phyloP scores from a whole-genome alignment of 495 filamentous ascomycete species.

The Trypethelium eluteriae region DNA sequence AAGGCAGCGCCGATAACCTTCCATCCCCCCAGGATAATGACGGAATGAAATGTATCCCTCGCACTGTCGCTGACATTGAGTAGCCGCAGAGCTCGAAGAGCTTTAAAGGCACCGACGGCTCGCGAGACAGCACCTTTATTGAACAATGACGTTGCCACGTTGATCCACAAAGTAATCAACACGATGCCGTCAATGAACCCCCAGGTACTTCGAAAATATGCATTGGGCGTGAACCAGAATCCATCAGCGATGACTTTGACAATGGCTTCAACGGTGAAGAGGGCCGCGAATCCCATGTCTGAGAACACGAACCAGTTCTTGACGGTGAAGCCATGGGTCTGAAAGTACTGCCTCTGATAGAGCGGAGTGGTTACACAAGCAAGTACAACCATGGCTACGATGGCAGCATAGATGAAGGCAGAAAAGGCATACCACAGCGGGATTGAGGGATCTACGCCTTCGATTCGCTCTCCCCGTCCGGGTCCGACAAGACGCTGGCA shows the following conservation, averaged over 20 bases:
- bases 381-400: slow-evolving; percentile 92
- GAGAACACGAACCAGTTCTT: slow-evolving; percentile 90
- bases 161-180: slow-evolving; percentile 91
- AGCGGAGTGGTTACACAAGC: slow-evolving; percentile 92
- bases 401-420: slow-evolving; percentile 84
- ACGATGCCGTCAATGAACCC: slow-evolving; percentile 93
- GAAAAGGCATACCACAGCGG: slow-evolving; percentile 89
- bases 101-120: slow-evolving; percentile 95
- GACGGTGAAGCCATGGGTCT: slow-evolving; percentile 44
- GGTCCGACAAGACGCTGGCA: slow-evolving; percentile 92
- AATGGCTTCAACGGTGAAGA: slow-evolving; percentile 79
- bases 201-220: slow-evolving; percentile 94
- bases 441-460: slow-evolving; percentile 79
- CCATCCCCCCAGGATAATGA: slow-evolving; percentile 86
- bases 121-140: slow-evolving; percentile 74
- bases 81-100: slow-evolving; percentile 82
- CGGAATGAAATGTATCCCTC: slow-evolving; percentile 90
- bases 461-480: slow-evolving; percentile 79
- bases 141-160: slow-evolving; percentile 71
- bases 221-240: slow-evolving; percentile 94
- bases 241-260: slow-evolving; percentile 97
- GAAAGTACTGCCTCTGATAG: slow-evolving; percentile 80
- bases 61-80: slow-evolving; percentile 96
- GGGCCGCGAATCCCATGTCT: slow-evolving; percentile 77
- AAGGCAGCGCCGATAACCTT: slow-evolving; percentile 84